Percentiles rank a stretch among this genome's conserved stretches.
Conservation (phyloP, 371 early-diverging fungal species). For the Mortierella sp. region DNA sequence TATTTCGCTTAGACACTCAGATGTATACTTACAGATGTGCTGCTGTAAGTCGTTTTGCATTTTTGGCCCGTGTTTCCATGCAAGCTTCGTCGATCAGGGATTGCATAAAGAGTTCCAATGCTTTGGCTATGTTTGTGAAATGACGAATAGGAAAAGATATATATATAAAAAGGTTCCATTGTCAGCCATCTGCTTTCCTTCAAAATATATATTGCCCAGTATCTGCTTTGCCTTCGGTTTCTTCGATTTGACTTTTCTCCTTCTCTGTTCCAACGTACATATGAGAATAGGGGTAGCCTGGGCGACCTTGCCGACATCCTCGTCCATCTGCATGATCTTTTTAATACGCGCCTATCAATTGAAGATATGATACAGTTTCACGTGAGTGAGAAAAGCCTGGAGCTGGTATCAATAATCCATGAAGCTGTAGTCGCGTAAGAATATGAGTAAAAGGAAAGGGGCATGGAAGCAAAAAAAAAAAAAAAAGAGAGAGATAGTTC, state of each 20-base stretch:
- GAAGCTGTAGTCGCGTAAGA: too few species aligned
- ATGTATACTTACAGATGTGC: conserved; percentile 81
- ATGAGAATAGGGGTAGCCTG: conserved; percentile 98
- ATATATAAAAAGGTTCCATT: not conserved
- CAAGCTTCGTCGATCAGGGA: conserved; percentile 89
- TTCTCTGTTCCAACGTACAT: conserved; percentile 70
- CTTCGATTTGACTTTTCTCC: not conserved
- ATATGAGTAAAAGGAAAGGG: not conserved
- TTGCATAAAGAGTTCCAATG: conserved; percentile 95
- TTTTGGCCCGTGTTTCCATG: conserved; percentile 82
- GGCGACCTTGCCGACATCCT: conserved; percentile 99
- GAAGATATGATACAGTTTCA: not conserved
- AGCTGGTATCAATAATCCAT: too few species aligned
- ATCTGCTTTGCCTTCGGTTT: not conserved
- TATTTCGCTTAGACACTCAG: too few species aligned
- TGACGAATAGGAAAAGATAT: conserved; percentile 1
- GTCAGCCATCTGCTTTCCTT: not conserved
- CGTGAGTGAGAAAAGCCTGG: too few species aligned
- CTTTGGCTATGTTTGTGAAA: conserved; percentile 74
- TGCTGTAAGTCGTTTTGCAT: conserved; percentile 86
- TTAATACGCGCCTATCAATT: conserved; percentile 96
- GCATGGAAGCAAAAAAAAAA: not conserved
- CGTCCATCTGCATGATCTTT: conserved; percentile 99
- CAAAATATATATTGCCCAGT: not conserved
- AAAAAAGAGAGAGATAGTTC: not conserved